Percentiles rank a stretch among this genome's conserved stretches.
These are phyloP conservation scores for Pichia occidentalis DNA, from an alignment of 805 yeast genomes.

Conservation along the genomic window DNA sequence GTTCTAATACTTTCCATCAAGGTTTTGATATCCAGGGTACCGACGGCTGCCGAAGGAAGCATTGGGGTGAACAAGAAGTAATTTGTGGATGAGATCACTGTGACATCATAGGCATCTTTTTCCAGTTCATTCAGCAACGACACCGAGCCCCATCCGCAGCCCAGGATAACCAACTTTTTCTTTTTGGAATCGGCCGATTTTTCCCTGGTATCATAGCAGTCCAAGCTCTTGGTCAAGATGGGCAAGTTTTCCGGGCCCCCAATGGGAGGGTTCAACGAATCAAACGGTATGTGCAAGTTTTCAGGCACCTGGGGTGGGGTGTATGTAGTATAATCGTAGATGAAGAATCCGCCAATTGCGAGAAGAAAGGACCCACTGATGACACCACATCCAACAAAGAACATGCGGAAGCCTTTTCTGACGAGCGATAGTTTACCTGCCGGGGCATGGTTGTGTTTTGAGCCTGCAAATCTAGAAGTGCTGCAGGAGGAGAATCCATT, in stretches of 20 bases:
- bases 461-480: too few species aligned
- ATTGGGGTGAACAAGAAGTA: constrained; percentile 92
- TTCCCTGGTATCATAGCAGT: constrained; percentile 48
- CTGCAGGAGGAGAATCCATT: too few species aligned
- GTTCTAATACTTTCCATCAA: constrained; percentile 89
- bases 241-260: constrained; percentile 75
- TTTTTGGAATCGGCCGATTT: constrained; percentile 46
- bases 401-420: constrained; percentile 30
- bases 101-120: constrained; percentile 78
- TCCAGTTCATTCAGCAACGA: constrained; percentile 78
- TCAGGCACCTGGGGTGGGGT: constrained; percentile 34
- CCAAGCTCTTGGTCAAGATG: constrained; percentile 48
- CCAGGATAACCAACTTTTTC: constrained; percentile 69
- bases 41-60: constrained; percentile 91
- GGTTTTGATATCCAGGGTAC: constrained; percentile 83
- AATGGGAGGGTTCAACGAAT: constrained; percentile 46
- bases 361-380: constrained; percentile 37
- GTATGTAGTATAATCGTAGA: constrained; percentile 66
- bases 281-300: constrained; percentile 42
- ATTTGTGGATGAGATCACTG: constrained; percentile 88
- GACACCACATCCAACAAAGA: constrained; percentile 36
- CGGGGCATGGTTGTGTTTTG: too few species aligned
- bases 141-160: constrained; percentile 94
- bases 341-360: constrained; percentile 44
- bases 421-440: constrained; percentile 16